Base-by-base conservation (phyloP, 345 rosid species). In the Crucihimalaya himalaica region DNA sequence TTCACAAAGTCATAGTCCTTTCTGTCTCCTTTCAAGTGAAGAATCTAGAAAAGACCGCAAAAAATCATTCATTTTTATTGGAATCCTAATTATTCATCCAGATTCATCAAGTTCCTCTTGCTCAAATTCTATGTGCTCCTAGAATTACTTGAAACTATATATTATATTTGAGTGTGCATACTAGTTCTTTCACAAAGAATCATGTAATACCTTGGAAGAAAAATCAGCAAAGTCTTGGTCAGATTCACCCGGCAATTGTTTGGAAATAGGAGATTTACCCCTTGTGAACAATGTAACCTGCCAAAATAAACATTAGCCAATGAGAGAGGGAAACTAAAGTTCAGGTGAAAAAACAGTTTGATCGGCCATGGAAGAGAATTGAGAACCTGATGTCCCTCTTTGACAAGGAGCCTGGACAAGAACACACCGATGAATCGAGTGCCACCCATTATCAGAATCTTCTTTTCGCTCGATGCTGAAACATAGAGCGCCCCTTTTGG, bases 11-110 rank as follows among this genome's bases (percentile, higher is more conserved):
- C 96, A 42, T 79, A 92, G 79, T 95, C 97, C 74, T 83, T 87
- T 80, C 99, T 82, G 82, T 92, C 99, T 85, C 97, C 99, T 87
- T 94, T 94, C 82, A 94, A 79, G 79, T 91, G 97, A 87, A 82
- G 85, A 79, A 94, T 83, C 96, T 94, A 81, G 66, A 79, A 65
- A 81, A 82, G 5, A 72, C 25, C 58, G 60, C 19, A 2, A 63
- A 54, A 56, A 72, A 63, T 8, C 37, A 51, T 15, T 39, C 39
- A 37, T 21, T 39, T 14, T 9, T 4, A 6, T 4, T 62, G 37
- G 10, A 27, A 50, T 31, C 13, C 43, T 43, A 62, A 42, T 25
- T 23, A 25, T 7, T 42, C 56, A 32, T 20, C 11, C 31, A 51
- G 19, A 20, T 31, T 13, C 8, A 43, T 18, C 45, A 69, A 15